Base-by-base conservation (phyloP, 2,329 filamentous ascomycete species). In the Colletotrichum tofieldiae region DNA sequence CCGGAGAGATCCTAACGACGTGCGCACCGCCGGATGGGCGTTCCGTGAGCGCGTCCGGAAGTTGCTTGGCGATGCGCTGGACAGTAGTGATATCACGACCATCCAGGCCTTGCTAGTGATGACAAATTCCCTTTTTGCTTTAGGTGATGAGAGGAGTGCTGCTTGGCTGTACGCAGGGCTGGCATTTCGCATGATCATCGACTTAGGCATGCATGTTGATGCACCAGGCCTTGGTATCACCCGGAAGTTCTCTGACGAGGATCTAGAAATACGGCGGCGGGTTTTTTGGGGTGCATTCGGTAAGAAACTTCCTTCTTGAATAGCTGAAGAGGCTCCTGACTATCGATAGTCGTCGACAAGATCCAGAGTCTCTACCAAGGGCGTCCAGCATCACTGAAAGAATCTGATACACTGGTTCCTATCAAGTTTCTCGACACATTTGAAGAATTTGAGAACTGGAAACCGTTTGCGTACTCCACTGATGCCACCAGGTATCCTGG, bases 131-230 rank as follows among this genome's bases (percentile, higher is more conserved):
- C 76, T 89, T 0, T 88, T 89, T 72, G 82, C 87, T 0, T 78
- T 85, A 2, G 82, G 85, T n/a, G 85, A 86, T 61, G 84, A 89
- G 74, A 79, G 84, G 39, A 88, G 86, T 69, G 83, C 84, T 7
- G 86, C 88, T 2, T 91, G 89, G 89, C 75, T 90, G 5, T 91
- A 90, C 71, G 84, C 86, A 63, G 89, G 88, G 1, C 83, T 88
- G 73, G 88, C 89, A 0, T 88, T 90, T 69, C 83, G 87, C 12
- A 86, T 90, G 79, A 80, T 90, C 35, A 84, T 86, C 62, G 89
- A 91, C 75, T 77, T 90, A 6, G 85, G 87, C 0, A 85, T 90
- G 73, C 86, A 89, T 73, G 81, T 87, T 23, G 82, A 84, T 77
- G 78, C 78, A 62, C 77, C 79, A 56, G 77, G 75, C 47, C 76